Percentiles rank a stretch among this genome's conserved stretches.
These are phyloP conservation scores for Lenwebbia sp. DNA, from an alignment of 345 rosid species.

Conservation along the genomic window DNA sequence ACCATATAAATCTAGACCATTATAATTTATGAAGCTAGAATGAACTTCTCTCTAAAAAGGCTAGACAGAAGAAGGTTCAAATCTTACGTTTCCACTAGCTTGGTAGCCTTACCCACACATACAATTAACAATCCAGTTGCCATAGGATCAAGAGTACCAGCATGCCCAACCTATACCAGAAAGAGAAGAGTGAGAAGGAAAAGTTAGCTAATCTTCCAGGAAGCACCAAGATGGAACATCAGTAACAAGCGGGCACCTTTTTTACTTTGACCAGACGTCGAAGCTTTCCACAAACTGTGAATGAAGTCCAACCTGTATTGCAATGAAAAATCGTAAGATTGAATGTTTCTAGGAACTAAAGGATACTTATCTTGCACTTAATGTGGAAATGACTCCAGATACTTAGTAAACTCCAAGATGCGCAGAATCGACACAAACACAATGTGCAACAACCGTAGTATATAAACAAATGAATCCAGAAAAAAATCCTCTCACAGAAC, in stretches of 20 bases:
- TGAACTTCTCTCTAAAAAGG: neutral
- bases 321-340: neutral
- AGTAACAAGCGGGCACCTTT: slow-evolving; percentile 37
- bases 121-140: slow-evolving; percentile 93
- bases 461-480: neutral
- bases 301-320: slow-evolving; percentile 84
- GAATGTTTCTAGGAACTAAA: neutral
- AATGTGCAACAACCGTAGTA: neutral
- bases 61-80: neutral
- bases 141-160: slow-evolving; percentile 99
- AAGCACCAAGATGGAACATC: neutral
- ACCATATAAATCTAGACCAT: neutral
- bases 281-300: slow-evolving; percentile 96
- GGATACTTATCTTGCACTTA: neutral
- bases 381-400: neutral
- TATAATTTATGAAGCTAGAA: neutral
- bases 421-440: neutral
- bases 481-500: neutral
- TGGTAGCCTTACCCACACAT: slow-evolving; percentile 88
- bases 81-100: slow-evolving; percentile 70
- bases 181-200: neutral
- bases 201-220: neutral
- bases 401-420: neutral
- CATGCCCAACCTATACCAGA: slow-evolving; percentile 76
- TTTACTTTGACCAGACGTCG: slow-evolving; percentile 79